Conservation (phyloP, 768 basidiomycete genomes). For the Fomitopsis serialis region DNA sequence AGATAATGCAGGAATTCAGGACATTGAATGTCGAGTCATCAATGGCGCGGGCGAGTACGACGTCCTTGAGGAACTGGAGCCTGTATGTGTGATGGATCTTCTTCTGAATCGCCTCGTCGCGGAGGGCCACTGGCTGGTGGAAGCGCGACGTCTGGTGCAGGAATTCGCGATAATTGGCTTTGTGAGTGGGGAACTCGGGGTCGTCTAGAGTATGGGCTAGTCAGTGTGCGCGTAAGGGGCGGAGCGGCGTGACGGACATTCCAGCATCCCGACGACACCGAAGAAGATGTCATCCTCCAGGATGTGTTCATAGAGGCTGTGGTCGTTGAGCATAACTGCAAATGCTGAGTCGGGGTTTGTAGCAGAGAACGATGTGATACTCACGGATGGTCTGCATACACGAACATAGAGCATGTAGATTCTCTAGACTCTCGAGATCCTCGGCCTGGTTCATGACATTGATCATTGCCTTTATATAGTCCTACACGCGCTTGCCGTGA, state of each 20-base stretch:
- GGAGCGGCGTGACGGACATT: constrained; percentile 57
- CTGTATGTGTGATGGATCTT: constrained; percentile 98
- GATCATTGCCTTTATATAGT: constrained; percentile 84
- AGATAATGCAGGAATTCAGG: constrained; percentile 94
- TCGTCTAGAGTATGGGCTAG: constrained; percentile 57
- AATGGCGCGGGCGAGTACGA: constrained; percentile 89
- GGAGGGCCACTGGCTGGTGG: constrained; percentile 84
- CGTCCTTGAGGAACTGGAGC: constrained; percentile 95
- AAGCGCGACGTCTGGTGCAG: constrained; percentile 78
- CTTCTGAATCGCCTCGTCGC: constrained; percentile 64
- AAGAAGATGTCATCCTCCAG: constrained; percentile 89
- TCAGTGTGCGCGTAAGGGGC: background rate
- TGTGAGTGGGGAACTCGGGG: constrained; percentile 93
- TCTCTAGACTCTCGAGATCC: constrained; percentile 86
- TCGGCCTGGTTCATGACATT: constrained; percentile 85
- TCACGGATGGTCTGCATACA: constrained; percentile 93
- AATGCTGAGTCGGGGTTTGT: background rate
- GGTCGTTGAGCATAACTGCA: constrained; percentile 92
- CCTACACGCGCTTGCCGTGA: constrained; percentile 36
- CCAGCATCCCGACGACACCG: constrained; percentile 92
- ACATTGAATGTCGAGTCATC: constrained; percentile 98
- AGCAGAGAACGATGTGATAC: constrained; percentile 22
- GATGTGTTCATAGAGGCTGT: constrained; percentile 90
- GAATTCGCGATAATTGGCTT: constrained; percentile 96
- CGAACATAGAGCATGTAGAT: constrained; percentile 85